Base-by-base conservation (phyloP, 768 basidiomycete genomes). In the Pleurotus eryngii region DNA sequence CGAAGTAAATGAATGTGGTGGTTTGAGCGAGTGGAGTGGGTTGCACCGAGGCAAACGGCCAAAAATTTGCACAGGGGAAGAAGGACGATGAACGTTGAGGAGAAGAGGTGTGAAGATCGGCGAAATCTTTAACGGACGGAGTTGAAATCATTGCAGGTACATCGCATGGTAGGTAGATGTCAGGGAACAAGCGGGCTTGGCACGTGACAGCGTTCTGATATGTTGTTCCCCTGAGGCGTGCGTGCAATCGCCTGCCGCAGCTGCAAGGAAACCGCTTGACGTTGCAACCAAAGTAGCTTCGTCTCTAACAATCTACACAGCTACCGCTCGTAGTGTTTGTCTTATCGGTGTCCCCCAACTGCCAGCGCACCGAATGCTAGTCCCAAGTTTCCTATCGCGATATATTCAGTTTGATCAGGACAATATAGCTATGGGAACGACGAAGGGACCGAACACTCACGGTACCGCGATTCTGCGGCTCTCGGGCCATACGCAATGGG, bases 11-110 rank as follows among this genome's bases (percentile, higher is more conserved):
- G 51, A 54, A 27, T 55, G 49, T 24, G 49, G 53, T 55, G 55
- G 56, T 60, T 61, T 68, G 71, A 76, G 74, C 72, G 76, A 74
- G 71, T 67, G 74, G 63, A 61, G 58, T 60, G 63, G 59, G 58
- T 63, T 65, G 57, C 43, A 46, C 64, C 54, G 60, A 61, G 57
- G 65, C 61, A 57, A 63, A 65, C 60, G 59, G 64, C 51, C 49
- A 50, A 50, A 37, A 50, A 50, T 15, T 35, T 50, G 49, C 27
- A 54, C 38, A 51, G 51, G 39, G 11, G 51, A 42, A 42, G 51
- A 12, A 18, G n/a, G 17, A 51, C 49, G 26, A 35, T 30, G 49
- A 18, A 30, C 39, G 51, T 54, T 42, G 51, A 42, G 51, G 18
- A 54, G 22, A 42, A 30, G 27, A 53, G 15, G 39, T 20, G 15